Evolutionary conservation across 2,329 filamentous ascomycete species (phyloP).

Genomic region (Trichoderma polysporum): DNA sequence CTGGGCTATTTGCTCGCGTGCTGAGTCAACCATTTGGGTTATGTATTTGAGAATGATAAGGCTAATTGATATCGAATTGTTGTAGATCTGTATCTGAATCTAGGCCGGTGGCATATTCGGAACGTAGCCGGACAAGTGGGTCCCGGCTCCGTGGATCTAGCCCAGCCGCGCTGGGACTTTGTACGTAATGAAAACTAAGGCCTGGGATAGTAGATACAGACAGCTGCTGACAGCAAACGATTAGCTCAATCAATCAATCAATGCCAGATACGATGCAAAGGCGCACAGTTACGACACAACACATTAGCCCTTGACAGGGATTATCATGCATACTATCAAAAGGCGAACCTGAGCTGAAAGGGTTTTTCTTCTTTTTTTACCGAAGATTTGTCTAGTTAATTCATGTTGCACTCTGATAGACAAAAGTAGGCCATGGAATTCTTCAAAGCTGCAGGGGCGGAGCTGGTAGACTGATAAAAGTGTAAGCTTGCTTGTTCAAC

Average conservation of each 20-base stretch:
- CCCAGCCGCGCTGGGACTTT: slow-evolving; percentile 3
- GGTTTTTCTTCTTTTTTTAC: no score
- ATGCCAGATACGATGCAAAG: background rate
- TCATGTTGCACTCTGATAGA: no score
- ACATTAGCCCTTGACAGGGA: no score
- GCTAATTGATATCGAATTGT: background rate
- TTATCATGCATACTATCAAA: no score
- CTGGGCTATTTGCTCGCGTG: background rate
- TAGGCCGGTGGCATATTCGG: background rate
- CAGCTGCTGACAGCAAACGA: no score
- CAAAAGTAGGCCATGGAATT: no score
- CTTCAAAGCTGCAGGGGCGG: no score
- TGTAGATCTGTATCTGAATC: background rate
- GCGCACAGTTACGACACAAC: background rate
- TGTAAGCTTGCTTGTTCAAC: no score
- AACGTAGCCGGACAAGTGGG: background rate
- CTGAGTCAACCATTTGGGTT: background rate
- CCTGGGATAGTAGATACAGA: background rate
- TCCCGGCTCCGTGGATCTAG: background rate
- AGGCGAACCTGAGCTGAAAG: no score
- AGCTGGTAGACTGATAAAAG: no score
- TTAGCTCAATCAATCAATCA: background rate
- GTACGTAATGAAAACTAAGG: slow-evolving; percentile 10
- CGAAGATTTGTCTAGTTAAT: no score
- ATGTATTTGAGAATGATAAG: background rate